Percentiles rank a stretch among this genome's conserved stretches.
These are phyloP conservation scores for Exophiala bonariae DNA, from an alignment of 2,329 filamentous ascomycete genomes.

Conservation along the genomic window DNA sequence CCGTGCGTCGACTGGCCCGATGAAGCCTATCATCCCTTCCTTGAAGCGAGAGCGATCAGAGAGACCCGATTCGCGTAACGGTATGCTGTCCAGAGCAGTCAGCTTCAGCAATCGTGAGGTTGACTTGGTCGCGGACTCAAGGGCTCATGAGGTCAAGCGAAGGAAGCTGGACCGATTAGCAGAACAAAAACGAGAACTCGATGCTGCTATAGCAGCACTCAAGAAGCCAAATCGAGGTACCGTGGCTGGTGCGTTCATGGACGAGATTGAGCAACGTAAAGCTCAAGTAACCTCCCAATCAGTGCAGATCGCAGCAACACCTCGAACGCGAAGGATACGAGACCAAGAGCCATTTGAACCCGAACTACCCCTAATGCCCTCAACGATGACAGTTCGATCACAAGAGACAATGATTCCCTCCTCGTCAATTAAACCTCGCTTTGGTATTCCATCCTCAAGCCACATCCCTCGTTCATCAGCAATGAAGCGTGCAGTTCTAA, in stretches of 20 bases:
- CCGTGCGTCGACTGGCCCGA: constrained; percentile 44
- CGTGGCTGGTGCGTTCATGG: constrained; percentile 45
- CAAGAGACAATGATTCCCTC: constrained; percentile 24
- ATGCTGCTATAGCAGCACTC: constrained; percentile 47
- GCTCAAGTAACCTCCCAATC: constrained; percentile 41
- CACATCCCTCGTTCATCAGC: constrained; percentile 16
- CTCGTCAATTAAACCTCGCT: constrained; percentile 32
- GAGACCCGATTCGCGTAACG: constrained; percentile 38
- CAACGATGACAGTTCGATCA: constrained; percentile 4
- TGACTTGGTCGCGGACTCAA: constrained; percentile 46
- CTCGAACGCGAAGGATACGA: constrained; percentile 39
- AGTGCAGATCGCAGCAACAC: constrained; percentile 52
- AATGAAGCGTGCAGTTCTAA: constrained; percentile 24
- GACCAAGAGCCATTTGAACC: constrained; percentile 24
- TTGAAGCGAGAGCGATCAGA: constrained; percentile 44
- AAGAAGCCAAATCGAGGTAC: constrained; percentile 49
- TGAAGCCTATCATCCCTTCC: constrained; percentile 30
- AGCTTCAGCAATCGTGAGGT: constrained; percentile 50
- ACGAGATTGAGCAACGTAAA: constrained; percentile 41
- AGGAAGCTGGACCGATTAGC: constrained; percentile 46
- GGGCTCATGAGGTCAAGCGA: constrained; percentile 46
- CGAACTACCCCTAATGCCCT: constrained; percentile 18
- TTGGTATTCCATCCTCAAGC: constrained; percentile 19
- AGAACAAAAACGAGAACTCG: constrained; percentile 49
- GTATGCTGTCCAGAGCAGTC: constrained; percentile 45